phyloP scores from a whole-genome alignment of 345 rosid genomes.

The Salix viminalis region DNA sequence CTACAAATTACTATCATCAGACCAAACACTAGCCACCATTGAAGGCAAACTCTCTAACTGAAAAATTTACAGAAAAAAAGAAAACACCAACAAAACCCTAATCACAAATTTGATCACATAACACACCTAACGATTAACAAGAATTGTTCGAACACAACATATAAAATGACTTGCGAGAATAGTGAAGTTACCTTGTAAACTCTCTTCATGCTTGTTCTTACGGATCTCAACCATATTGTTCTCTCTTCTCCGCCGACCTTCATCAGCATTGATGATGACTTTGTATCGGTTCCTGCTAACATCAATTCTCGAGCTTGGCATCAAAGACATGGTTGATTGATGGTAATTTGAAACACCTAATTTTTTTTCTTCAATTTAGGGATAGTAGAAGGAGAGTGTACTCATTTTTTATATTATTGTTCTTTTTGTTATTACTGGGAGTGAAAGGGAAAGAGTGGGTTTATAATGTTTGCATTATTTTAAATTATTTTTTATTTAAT shows the following conservation, averaged over 20 bases:
- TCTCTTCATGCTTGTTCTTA: neutral
- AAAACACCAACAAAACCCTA: neutral
- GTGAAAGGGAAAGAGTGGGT: no score
- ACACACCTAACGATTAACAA: neutral
- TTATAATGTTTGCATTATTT: no score
- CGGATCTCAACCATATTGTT: constrained; percentile 12
- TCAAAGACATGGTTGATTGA: constrained; percentile 4
- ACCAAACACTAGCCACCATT: constrained; percentile 25
- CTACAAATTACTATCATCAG: constrained; percentile 19
- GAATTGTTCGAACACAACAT: neutral
- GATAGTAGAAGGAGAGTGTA: no score
- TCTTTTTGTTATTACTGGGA: no score
- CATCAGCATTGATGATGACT: constrained; percentile 10
- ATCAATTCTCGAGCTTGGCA: constrained; percentile 9
- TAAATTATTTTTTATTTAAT: no score
- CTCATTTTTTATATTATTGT: no score
- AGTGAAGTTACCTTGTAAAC: constrained; percentile 16
- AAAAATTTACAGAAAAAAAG: neutral
- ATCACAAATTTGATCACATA: neutral
- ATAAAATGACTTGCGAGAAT: neutral
- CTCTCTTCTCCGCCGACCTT: constrained; percentile 20
- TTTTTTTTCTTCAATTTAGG: no score
- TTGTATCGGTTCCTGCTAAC: constrained; percentile 15
- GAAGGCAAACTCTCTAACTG: constrained; percentile 28
- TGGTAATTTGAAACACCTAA: neutral